Evolutionary conservation across 352 stramenopile species (phyloP).

Genomic region (Pythium dissotocum): DNA sequence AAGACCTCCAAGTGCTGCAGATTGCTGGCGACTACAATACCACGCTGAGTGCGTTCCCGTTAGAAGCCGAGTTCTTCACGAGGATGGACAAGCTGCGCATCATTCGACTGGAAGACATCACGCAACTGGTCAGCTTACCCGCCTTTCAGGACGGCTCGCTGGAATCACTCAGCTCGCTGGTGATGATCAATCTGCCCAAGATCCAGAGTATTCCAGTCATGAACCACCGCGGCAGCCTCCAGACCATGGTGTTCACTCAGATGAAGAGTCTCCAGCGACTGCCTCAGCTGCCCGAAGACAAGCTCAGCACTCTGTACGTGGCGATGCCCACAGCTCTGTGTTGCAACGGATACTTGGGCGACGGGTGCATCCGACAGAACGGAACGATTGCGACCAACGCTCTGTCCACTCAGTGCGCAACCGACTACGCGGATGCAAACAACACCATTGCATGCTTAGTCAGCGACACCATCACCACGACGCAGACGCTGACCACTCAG

Average conservation of each 20-base stretch:
- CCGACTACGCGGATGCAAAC: not conserved
- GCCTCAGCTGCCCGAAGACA: constrained; percentile 7
- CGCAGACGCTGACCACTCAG: constrained; percentile 7
- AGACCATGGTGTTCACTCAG: constrained; percentile 1
- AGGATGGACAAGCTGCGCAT: constrained; percentile 4
- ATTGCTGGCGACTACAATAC: constrained; percentile 17
- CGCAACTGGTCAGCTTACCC: not conserved
- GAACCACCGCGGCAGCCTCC: constrained; percentile 3
- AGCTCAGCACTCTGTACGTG: constrained; percentile 4
- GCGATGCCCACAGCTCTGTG: constrained; percentile 20
- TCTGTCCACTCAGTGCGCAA: constrained; percentile 1
- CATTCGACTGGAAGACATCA: constrained; percentile 11
- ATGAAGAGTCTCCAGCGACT: constrained; percentile 12
- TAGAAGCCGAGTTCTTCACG: constrained; percentile 2
- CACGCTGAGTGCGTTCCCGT: constrained; percentile 10
- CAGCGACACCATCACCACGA: constrained; percentile 14
- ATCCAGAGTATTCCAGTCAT: constrained; percentile 18
- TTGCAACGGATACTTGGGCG: constrained; percentile 24
- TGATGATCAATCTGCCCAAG: constrained; percentile 4
- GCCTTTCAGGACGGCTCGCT: constrained; percentile 8
- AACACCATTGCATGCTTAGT: constrained; percentile 3
- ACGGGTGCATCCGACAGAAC: not conserved
- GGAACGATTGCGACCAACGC: not conserved
- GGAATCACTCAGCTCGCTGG: not conserved
- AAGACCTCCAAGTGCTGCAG: constrained; percentile 18